A percentile compares a stretch with the other conserved stretches of the same genome.
These are phyloP conservation scores for Sphaceloma murrayae DNA, from an alignment of 2,329 filamentous ascomycete species.

Conservation along the genomic window DNA sequence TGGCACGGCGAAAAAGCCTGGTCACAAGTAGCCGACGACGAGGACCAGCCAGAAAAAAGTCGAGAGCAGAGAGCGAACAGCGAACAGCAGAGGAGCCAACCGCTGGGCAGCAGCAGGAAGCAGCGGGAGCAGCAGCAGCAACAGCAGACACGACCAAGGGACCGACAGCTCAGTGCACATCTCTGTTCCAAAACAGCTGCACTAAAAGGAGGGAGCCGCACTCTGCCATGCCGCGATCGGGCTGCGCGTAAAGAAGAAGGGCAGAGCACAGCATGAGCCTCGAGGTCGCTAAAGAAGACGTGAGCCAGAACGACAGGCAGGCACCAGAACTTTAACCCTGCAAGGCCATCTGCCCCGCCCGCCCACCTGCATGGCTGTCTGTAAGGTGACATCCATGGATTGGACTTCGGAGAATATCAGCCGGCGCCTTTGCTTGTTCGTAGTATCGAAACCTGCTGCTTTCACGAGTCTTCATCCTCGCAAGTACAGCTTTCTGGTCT, in stretches of 20 bases:
- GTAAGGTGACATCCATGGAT: too few relatives aligned
- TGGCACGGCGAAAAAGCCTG: conserved; percentile 12
- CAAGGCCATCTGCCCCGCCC: too few relatives aligned
- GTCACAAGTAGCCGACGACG: conserved; percentile 12
- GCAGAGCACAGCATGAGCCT: conserved; percentile 8
- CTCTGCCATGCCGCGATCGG: neutral
- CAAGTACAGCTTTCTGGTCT: neutral
- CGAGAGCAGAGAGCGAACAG: conserved; percentile 5
- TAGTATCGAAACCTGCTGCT: too few relatives aligned
- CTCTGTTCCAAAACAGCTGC: neutral
- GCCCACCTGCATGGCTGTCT: too few relatives aligned
- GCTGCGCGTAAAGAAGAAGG: neutral
- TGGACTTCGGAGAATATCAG: too few relatives aligned
- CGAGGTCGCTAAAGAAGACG: neutral
- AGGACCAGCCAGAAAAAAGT: conserved; percentile 7
- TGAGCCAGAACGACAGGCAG: conserved; percentile 6
- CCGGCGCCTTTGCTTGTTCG: too few relatives aligned
- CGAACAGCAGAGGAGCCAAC: neutral
- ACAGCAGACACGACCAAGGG: conserved; percentile 10
- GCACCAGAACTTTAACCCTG: conserved; percentile 4
- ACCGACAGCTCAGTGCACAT: conserved; percentile 1
- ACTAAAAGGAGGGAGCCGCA: neutral
- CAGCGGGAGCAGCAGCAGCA: too few relatives aligned
- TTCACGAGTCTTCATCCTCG: too few relatives aligned
- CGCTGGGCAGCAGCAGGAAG: too few relatives aligned